These are phyloP conservation scores for Thelonectria rubi DNA, from an alignment of 2,329 filamentous ascomycete species.

Conservation along the genomic window DNA sequence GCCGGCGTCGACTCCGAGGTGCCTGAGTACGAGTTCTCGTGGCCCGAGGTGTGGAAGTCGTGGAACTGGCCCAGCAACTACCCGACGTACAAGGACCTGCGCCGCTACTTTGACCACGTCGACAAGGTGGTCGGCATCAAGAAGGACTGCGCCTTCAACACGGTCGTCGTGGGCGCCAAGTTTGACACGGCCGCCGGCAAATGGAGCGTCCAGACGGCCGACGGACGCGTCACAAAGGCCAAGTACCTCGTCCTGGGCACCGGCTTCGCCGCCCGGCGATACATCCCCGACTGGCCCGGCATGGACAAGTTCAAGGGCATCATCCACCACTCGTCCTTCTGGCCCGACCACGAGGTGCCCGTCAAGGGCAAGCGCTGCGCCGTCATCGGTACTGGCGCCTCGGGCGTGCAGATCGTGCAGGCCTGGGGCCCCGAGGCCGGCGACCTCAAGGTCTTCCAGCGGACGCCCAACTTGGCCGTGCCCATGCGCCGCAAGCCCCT, in stretches of 20 bases:
- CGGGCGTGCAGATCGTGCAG: constrained; percentile 71
- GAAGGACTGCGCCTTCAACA: constrained; percentile 66
- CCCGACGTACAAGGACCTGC: constrained; percentile 61
- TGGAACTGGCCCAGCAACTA: constrained; percentile 67
- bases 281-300: constrained; percentile 68
- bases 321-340: constrained; percentile 68
- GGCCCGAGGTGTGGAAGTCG: constrained; percentile 60
- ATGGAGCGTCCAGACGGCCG: constrained; percentile 60
- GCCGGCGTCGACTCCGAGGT: constrained; percentile 63
- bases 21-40: constrained; percentile 63
- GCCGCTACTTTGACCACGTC: constrained; percentile 67
- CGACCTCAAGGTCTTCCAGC: constrained; percentile 68
- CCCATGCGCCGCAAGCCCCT: constrained; percentile 65
- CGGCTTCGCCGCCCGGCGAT: constrained; percentile 67
- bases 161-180: constrained; percentile 60
- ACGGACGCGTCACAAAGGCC: constrained; percentile 59
- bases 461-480: constrained; percentile 72
- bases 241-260: constrained; percentile 63
- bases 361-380: constrained; percentile 67
- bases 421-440: constrained; percentile 63
- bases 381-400: constrained; percentile 71
- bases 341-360: constrained; percentile 66
- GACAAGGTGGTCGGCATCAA: constrained; percentile 63
- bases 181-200: constrained; percentile 58
- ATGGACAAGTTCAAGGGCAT: constrained; percentile 67